These are phyloP conservation scores for Salix brachista DNA, from an alignment of 345 rosid species.

Conservation along the genomic window DNA sequence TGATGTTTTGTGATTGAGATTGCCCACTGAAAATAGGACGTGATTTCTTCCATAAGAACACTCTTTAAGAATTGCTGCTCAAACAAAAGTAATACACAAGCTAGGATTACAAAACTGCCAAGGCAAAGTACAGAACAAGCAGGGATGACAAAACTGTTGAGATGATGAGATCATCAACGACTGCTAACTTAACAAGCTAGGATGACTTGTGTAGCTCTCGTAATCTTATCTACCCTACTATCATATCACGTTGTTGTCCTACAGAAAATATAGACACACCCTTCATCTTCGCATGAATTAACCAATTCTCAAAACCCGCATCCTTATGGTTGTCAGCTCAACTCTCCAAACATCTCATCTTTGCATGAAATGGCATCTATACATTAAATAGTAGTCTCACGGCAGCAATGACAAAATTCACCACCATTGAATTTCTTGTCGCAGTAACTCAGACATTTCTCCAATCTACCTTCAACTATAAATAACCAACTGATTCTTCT, in stretches of 20 bases:
- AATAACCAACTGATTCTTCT: conserved; percentile 2
- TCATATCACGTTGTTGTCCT: not conserved
- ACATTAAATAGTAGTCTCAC: conserved; percentile 25
- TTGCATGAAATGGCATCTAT: conserved; percentile 18
- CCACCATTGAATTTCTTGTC: conserved; percentile 33
- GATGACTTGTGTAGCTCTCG: not conserved
- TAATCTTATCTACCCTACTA: not conserved
- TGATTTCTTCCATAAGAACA: not conserved
- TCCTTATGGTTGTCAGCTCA: not conserved
- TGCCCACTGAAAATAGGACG: not conserved
- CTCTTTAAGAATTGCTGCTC: too few species aligned
- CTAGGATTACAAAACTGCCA: not conserved
- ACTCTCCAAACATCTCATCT: not conserved
- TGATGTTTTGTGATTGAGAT: not conserved
- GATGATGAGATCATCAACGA: conserved; percentile 14
- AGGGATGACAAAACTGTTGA: conserved; percentile 13
- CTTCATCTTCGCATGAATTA: not conserved
- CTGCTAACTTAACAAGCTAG: not conserved
- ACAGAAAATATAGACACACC: not conserved
- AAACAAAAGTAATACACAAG: not conserved
- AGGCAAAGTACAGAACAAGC: not conserved
- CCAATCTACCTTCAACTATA: conserved; percentile 1
- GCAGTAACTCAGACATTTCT: conserved; percentile 5
- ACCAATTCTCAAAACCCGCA: not conserved
- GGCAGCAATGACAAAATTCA: conserved; percentile 49